Conservation (phyloP, 2,329 filamentous ascomycete species). For the Sarocladium kiliense region DNA sequence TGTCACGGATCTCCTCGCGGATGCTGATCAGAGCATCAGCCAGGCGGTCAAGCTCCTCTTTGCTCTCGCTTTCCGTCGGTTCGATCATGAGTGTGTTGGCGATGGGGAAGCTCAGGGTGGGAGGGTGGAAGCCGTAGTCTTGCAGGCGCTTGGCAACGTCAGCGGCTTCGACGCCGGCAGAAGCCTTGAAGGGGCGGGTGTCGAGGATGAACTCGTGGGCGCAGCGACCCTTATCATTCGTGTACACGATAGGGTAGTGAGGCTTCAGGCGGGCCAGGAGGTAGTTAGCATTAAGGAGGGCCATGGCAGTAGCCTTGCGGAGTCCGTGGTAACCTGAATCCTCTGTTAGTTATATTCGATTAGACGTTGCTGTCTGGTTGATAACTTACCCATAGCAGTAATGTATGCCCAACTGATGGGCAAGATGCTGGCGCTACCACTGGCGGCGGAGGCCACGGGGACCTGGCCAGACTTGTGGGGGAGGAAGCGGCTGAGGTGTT, state of each 20-base stretch:
- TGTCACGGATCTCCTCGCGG: slow-evolving; percentile 71
- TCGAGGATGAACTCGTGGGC: slow-evolving; percentile 98
- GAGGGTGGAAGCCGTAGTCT: slow-evolving; percentile 95
- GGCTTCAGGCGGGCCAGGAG: slow-evolving; percentile 80
- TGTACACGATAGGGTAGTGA: slow-evolving; percentile 90
- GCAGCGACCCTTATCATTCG: slow-evolving; percentile 80
- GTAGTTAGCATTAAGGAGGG: slow-evolving; percentile 96
- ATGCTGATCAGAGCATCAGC: slow-evolving; percentile 86
- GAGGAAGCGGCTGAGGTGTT: slow-evolving; percentile 71
- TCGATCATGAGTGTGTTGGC: slow-evolving; percentile 97
- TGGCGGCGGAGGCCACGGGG: slow-evolving; percentile 64
- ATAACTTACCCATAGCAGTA: slow-evolving; percentile 64
- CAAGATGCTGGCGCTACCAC: slow-evolving; percentile 85
- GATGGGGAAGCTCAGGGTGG: slow-evolving; percentile 96
- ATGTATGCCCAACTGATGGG: slow-evolving; percentile 96
- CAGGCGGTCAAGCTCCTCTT: slow-evolving; percentile 89
- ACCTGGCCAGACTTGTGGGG: slow-evolving; percentile 42
- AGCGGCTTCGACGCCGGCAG: slow-evolving; percentile 80
- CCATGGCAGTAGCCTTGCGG: slow-evolving; percentile 84
- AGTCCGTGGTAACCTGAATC: slow-evolving; percentile 51
- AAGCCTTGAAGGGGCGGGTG: slow-evolving; percentile 75
- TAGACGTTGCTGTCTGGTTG: not conserved
- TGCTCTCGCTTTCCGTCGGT: slow-evolving; percentile 89
- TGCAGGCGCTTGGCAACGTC: slow-evolving; percentile 95
- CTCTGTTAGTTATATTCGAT: slow-evolving; percentile 6